Evolutionary conservation across 2,329 filamentous ascomycete species (phyloP).

Genomic region (Colletotrichum higginsianum): DNA sequence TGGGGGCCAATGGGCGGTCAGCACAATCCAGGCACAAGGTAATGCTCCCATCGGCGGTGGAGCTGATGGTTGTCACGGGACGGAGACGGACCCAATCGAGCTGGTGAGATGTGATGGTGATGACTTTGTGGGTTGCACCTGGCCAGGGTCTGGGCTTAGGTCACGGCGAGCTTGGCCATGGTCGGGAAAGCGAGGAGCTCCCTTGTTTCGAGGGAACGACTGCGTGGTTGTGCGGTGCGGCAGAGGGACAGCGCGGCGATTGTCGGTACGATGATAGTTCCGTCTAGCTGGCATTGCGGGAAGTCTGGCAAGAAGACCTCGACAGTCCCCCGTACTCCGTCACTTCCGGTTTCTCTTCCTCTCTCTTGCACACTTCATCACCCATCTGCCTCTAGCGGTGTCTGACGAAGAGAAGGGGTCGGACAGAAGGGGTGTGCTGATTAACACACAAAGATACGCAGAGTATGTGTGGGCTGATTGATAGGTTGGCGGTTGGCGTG

Average conservation of each 20-base stretch:
- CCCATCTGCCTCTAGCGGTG: not conserved
- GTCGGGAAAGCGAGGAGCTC: constrained; percentile 21
- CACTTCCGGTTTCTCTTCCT: not conserved
- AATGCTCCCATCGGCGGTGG: constrained; percentile 14
- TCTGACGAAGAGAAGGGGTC: not conserved
- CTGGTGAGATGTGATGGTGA: constrained; percentile 28
- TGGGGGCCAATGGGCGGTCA: not conserved
- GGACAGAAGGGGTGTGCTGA: not conserved
- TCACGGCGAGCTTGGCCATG: not conserved
- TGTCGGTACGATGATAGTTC: not conserved
- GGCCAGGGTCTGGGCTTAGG: not conserved
- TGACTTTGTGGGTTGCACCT: constrained; percentile 29
- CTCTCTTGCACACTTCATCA: not conserved
- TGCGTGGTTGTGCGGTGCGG: not conserved
- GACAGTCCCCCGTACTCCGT: not conserved
- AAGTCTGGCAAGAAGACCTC: constrained; percentile 26
- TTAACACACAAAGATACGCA: not conserved
- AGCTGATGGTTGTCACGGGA: constrained; percentile 31
- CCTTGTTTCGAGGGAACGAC: not conserved
- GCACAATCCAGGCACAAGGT: constrained; percentile 22
- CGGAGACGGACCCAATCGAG: constrained; percentile 14
- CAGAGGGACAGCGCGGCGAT: not conserved
- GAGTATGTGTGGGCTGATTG: not conserved
- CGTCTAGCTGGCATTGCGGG: not conserved
- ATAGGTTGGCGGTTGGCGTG: constrained; percentile 24